phyloP scores from a whole-genome alignment of 805 yeast genomes.

The Dipodascopsis tothii region DNA sequence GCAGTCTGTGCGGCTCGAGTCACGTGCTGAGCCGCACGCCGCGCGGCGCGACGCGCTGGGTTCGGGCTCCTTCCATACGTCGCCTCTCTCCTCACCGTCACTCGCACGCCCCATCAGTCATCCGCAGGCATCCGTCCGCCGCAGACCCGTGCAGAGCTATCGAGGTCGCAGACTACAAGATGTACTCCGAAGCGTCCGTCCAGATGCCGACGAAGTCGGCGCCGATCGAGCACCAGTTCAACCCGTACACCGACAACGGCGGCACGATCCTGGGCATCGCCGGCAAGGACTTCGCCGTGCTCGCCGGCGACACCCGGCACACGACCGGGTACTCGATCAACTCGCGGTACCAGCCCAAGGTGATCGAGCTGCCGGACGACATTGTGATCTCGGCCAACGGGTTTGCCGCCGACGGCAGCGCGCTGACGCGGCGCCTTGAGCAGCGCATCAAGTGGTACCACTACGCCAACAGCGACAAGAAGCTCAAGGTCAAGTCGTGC shows the following conservation, averaged over 20 bases:
- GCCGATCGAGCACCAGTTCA: conserved; percentile 87
- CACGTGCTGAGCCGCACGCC: no score
- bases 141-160: no score
- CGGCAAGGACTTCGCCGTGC: conserved; percentile 91
- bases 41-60: no score
- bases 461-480: conserved; percentile 69
- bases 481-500: conserved; percentile 59
- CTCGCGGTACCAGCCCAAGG: conserved; percentile 85
- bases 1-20: no score
- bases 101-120: no score
- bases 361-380: conserved; percentile 81
- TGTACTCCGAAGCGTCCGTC: conserved; percentile 14
- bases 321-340: conserved; percentile 90
- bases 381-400: conserved; percentile 89
- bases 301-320: conserved; percentile 98
- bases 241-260: conserved; percentile 85
- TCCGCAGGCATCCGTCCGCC: no score
- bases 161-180: conserved; percentile 1
- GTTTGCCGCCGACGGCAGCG: conserved; percentile 89
- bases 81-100: no score
- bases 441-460: conserved; percentile 74
- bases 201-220: conserved; percentile 5
- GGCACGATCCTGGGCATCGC: conserved; percentile 97
- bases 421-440: conserved; percentile 67
- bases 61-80: no score